Percentiles rank a stretch among this genome's conserved stretches.
Conservation (phyloP, 768 basidiomycete genomes). For the Solioccasus polychromus region DNA sequence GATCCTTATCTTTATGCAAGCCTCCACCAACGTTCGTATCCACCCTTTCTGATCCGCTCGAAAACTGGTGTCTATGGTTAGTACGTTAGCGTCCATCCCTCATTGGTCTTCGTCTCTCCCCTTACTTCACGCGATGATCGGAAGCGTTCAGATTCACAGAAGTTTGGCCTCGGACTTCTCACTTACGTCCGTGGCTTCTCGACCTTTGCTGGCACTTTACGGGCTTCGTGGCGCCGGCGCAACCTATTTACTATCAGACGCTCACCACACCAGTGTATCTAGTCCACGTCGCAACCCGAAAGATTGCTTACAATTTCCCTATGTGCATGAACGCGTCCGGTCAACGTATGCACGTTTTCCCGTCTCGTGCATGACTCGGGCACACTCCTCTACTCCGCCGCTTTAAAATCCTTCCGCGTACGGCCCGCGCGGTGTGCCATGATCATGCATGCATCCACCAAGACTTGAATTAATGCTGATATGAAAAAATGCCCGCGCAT, state of each 20-base stretch:
- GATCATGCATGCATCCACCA: constrained; percentile 8
- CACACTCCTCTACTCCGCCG: constrained; percentile 22
- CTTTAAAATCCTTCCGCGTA: constrained; percentile 16
- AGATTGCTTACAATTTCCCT: constrained; percentile 11
- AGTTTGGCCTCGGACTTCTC: constrained; percentile 33
- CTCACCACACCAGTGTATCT: constrained; percentile 21
- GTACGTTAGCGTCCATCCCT: constrained; percentile 14
- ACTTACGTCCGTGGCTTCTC: constrained; percentile 34
- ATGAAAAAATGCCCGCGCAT: constrained; percentile 13
- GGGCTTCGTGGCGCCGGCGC: constrained; percentile 30
- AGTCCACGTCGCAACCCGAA: constrained; percentile 12
- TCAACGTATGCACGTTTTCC: constrained; percentile 18
- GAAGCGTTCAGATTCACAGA: constrained; percentile 29
- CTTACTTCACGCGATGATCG: constrained; percentile 25
- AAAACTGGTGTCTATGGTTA: constrained; percentile 11
- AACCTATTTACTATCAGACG: constrained; percentile 17
- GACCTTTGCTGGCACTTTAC: constrained; percentile 17
- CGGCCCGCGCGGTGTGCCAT: constrained; percentile 20
- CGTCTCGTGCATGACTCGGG: constrained; percentile 18
- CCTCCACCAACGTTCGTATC: constrained; percentile 7
- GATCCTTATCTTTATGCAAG: constrained; percentile 21
- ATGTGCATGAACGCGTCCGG: constrained; percentile 14
- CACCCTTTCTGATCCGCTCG: constrained; percentile 18
- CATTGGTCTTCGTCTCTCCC: constrained; percentile 6
- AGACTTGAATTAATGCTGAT: constrained; percentile 8